Conservation (phyloP, 306 rosid genomes). For the Pyrus communis region DNA sequence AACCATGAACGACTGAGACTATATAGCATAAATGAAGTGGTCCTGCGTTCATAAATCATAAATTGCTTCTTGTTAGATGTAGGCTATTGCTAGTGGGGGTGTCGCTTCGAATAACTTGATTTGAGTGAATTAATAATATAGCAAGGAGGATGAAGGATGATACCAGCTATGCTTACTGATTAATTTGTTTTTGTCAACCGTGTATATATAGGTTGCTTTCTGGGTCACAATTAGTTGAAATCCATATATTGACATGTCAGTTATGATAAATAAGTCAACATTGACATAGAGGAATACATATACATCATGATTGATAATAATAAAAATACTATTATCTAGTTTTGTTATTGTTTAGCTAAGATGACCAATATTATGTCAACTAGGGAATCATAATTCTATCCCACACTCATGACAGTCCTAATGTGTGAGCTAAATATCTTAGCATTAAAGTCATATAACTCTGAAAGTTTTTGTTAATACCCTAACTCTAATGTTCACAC, state of each 20-base stretch:
- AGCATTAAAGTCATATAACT: too few species aligned
- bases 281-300: neutral
- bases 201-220: neutral
- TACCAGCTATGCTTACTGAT: neutral
- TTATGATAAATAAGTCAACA: neutral
- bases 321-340: neutral
- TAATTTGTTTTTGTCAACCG: neutral
- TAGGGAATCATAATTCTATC: too few species aligned
- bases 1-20: conserved; percentile 17
- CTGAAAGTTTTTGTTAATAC: too few species aligned
- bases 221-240: neutral
- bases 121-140: neutral
- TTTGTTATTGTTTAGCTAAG: neutral
- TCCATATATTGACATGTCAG: neutral
- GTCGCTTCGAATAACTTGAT: conserved; percentile 17
- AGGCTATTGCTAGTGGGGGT: neutral
- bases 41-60: conserved; percentile 14
- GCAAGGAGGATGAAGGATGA: neutral
- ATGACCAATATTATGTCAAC: too few species aligned
- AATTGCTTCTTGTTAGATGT: neutral
- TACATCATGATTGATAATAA: neutral
- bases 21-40: conserved; percentile 13
- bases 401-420: too few species aligned
- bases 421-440: too few species aligned
- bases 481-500: too few species aligned